A percentile compares a stretch with the other conserved stretches of the same genome.
These are phyloP conservation scores for Babesia ovata DNA, from an alignment of 169 alveolate genomes.

Conservation along the genomic window DNA sequence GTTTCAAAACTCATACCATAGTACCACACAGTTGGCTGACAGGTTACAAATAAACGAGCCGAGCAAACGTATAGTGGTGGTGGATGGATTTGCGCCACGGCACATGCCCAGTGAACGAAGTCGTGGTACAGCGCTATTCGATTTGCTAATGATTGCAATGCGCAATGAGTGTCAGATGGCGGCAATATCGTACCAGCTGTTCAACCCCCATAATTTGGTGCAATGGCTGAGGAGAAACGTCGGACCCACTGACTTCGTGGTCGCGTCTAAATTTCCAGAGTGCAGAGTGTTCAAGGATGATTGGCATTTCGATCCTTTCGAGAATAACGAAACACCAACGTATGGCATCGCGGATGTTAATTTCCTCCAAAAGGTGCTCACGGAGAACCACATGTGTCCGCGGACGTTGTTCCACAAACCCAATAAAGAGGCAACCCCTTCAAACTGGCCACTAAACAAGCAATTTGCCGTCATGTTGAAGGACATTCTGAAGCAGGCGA, in stretches of 20 bases:
- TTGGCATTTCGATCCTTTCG: constrained; percentile 23
- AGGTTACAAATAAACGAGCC: constrained; percentile 19
- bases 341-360: background rate
- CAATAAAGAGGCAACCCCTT: background rate
- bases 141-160: background rate
- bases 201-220: constrained; percentile 22
- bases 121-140: background rate
- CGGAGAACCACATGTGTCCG: background rate
- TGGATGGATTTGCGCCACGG: background rate
- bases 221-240: constrained; percentile 9
- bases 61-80: constrained; percentile 3
- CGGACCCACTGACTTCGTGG: constrained; percentile 9
- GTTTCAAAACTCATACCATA: constrained; percentile 7
- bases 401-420: constrained; percentile 1
- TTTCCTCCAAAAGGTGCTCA: background rate
- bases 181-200: constrained; percentile 6
- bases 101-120: background rate
- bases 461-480: background rate
- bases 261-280: constrained; percentile 15
- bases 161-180: constrained; percentile 20
- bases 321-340: background rate
- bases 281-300: constrained; percentile 1
- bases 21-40: constrained; percentile 1
- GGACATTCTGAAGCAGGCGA: constrained; percentile 26
- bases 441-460: constrained; percentile 10